phyloP scores from a whole-genome alignment of 2,329 filamentous ascomycete genomes.

The Penicillium sp. region DNA sequence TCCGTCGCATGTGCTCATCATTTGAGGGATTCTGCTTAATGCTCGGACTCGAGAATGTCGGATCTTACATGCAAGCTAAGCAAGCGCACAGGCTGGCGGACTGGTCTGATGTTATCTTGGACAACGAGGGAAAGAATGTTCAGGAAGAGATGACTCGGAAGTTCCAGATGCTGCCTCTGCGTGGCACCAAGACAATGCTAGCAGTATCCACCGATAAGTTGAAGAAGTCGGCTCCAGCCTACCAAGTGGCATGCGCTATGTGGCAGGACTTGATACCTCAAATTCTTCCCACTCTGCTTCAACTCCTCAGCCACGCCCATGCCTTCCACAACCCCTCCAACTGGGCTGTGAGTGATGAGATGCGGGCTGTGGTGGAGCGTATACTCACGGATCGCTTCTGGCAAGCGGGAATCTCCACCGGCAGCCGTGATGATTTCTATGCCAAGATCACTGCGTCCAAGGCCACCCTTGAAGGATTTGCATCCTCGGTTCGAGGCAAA shows the following conservation, averaged over 20 bases:
- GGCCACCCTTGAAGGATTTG: slow-evolving; percentile 84
- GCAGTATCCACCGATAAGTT: slow-evolving; percentile 87
- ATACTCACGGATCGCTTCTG: slow-evolving; percentile 94
- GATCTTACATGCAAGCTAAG: slow-evolving; percentile 69
- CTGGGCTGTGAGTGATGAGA: slow-evolving; percentile 74
- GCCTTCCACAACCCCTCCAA: slow-evolving; percentile 82
- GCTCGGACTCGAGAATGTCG: slow-evolving; percentile 73
- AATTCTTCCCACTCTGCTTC: slow-evolving; percentile 79
- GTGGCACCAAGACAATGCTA: slow-evolving; percentile 86
- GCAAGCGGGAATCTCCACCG: slow-evolving; percentile 94
- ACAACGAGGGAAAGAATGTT: slow-evolving; percentile 71
- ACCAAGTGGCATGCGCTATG: slow-evolving; percentile 70
- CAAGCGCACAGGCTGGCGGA: slow-evolving; percentile 72
- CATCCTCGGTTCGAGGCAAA: slow-evolving; percentile 84
- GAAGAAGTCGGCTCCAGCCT: slow-evolving; percentile 66
- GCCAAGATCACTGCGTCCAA: slow-evolving; percentile 85
- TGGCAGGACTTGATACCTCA: slow-evolving; percentile 79
- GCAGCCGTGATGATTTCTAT: slow-evolving; percentile 96
- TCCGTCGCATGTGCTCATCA: slow-evolving; percentile 65
- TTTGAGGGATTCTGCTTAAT: slow-evolving; percentile 76
- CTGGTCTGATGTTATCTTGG: slow-evolving; percentile 74
- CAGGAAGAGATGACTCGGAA: slow-evolving; percentile 75
- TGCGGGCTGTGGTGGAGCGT: slow-evolving; percentile 70
- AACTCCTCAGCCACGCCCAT: slow-evolving; percentile 84
- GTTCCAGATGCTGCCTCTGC: slow-evolving; percentile 70